Evolutionary conservation across 2,329 filamentous ascomycete genomes (phyloP).

Genomic region (Gremmenia infestans): DNA sequence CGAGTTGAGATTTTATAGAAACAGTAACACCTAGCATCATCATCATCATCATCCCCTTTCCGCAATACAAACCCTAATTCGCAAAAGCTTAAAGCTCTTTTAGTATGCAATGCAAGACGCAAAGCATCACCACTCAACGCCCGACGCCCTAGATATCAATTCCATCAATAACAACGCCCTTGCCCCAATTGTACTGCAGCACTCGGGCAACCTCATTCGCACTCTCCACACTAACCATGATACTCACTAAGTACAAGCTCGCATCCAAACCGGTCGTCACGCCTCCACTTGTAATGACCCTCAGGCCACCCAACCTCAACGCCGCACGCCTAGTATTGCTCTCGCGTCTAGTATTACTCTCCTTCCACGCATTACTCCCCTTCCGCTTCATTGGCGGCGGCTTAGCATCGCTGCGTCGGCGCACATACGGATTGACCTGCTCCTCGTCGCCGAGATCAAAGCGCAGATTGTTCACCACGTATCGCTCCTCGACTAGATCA

Average conservation of each 20-base stretch:
- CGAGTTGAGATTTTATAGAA: too few relatives aligned
- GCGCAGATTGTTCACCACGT: conserved; percentile 86
- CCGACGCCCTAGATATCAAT: conserved; percentile 63
- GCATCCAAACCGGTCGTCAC: conserved; percentile 79
- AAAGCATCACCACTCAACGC: conserved; percentile 3
- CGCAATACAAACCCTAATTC: too few relatives aligned
- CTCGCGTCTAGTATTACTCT: conserved; percentile 69
- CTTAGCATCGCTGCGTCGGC: conserved; percentile 64
- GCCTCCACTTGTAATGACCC: conserved; percentile 77
- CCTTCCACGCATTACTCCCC: conserved; percentile 77
- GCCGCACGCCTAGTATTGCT: conserved; percentile 75
- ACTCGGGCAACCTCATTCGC: conserved; percentile 69
- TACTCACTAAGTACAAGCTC: conserved; percentile 77
- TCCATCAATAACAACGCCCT: conserved; percentile 78
- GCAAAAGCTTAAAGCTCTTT: too few relatives aligned
- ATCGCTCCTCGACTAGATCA: conserved; percentile 78
- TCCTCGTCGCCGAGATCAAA: conserved; percentile 77
- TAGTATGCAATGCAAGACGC: too few relatives aligned
- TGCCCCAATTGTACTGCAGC: conserved; percentile 81
- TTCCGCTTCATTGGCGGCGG: conserved; percentile 65
- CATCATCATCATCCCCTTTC: too few relatives aligned
- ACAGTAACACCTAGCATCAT: too few relatives aligned
- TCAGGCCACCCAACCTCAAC: conserved; percentile 48
- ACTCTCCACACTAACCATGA: conserved; percentile 71
- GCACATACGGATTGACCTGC: conserved; percentile 72